Evolutionary conservation across 495 filamentous ascomycete species (phyloP), one percentile per base, ranked within the genome.

Genomic region (Letharia lupina): DNA sequence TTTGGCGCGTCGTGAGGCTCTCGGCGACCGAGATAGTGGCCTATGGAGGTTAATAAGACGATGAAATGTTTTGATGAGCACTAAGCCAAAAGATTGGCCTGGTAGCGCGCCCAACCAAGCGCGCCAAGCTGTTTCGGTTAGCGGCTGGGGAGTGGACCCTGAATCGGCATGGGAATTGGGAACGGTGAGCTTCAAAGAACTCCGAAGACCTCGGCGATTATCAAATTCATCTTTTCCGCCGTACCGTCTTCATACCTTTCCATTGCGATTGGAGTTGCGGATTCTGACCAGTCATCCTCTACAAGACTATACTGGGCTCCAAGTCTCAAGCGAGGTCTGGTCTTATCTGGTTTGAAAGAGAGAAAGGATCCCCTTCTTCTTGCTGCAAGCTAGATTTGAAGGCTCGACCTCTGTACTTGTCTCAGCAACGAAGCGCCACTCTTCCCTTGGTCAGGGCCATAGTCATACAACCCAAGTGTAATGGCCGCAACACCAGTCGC

Each of bases 361-460:
- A 35, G 9, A 57, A 37, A 37, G n/a, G 0, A 18, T 12, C 31
- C 12, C 33, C 23, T 28, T 37, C 33, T 57, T 33, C 5, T 37
- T 37, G 5, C 52, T 35, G 28, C 16, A 37, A 37, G 54, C 33
- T 12, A 37, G 15, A 33, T 1, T 20, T 37, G 7, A 37, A 37
- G 7, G 11, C 63, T 65, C 13, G 4, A 45, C 3, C 44, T 35
- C 31, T 11, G 9, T 18, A 10, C 11, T 35, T 18, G 3, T 39
- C n/a, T 73, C 72, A 77, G 87, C 90, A 81, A 91, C 80, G 89
- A 90, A 91, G 88, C 90, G 85, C 82, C 88, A 72, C 83, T 82
- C 70, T 77, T 88, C 87, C 89, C 91, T 93, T 93, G 90, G 91
- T 93, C 91, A 93, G 91, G 90, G 86, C 87, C 86, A 79, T 79